Base-by-base conservation (phyloP, 2,329 filamentous ascomycete genomes). In the Lecanicillium sp. region DNA sequence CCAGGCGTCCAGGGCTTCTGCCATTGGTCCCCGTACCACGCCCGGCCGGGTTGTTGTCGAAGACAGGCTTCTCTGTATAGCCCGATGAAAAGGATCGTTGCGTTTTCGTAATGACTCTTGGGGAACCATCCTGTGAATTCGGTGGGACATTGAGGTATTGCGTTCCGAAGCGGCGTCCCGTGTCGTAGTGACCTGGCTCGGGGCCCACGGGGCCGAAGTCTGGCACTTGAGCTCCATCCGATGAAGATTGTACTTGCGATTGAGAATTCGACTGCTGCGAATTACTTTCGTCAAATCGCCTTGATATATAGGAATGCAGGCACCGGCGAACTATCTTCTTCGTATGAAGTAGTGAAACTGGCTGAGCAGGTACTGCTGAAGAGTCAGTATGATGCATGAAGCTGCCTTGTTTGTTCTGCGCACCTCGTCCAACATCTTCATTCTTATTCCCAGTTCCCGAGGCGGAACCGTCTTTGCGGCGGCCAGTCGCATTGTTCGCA, bases 11-110 rank as follows among this genome's bases (percentile, higher is more conserved):
- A 15, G 53, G 51, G 32, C 42, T 59, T 19, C 44, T 24, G 17
- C 42, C 33, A 30, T 53, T 47, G 17, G 26, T 23, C 36, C 17
- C 14, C 15, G 17, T 20, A n/a, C 30, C 27, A 7, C 19, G 26
- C 36, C 35, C 33, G 20, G 21, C 14, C 21, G 19, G 5, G 1
- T 27, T 27, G 21, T 41, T 15, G n/a, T n/a, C 33, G 30, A 58
- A 50, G 5, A 57, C 52, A 6, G 64, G 64, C 26, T 65, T 57
- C 44, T 76, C 69, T 5, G 69, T 61, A 51, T 70, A 68, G 0
- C 72, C 73, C 19, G 70, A 69, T 4, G 75, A 77, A 47, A 70
- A 68, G 1, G 72, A 71, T 40, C 70, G 58, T 35, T 45, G 48
- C 10, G 41, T 24, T 29, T 41, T 49, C 5, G 5, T 23, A 11